Percentiles rank a stretch among this genome's conserved stretches.
Conservation (phyloP, 2,329 filamentous ascomycete species). For the Hypoxylon sp. region DNA sequence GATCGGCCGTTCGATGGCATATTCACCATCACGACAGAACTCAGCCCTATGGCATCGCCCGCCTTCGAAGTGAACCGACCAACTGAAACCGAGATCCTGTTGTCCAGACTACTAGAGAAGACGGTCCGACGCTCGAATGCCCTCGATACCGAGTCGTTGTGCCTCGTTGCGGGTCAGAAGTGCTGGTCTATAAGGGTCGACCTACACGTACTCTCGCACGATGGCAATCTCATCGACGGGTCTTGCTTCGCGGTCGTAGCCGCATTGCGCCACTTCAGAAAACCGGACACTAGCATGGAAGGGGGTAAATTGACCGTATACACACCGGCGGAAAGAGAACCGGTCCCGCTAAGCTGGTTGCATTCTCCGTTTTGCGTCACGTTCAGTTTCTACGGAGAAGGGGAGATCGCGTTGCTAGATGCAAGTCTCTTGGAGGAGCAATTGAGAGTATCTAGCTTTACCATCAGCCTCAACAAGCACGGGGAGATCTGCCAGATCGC, state of each 20-base stretch:
- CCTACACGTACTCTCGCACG: conserved; percentile 89
- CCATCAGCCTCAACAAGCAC: conserved; percentile 87
- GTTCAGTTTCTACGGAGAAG: conserved; percentile 84
- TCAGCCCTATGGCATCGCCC: conserved; percentile 91
- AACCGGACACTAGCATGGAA: conserved; percentile 88
- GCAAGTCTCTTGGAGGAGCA: conserved; percentile 81
- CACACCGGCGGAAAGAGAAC: conserved; percentile 85
- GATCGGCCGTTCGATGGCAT: conserved; percentile 96
- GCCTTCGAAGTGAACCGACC: conserved; percentile 68
- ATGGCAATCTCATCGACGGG: conserved; percentile 89
- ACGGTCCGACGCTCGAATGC: conserved; percentile 92
- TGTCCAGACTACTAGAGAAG: conserved; percentile 92
- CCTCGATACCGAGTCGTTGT: conserved; percentile 94
- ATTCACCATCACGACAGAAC: conserved; percentile 91
- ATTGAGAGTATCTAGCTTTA: conserved; percentile 77
- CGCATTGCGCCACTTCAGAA: conserved; percentile 88
- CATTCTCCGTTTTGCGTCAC: conserved; percentile 93
- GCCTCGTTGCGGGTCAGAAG: conserved; percentile 89
- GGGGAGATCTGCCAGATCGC: conserved; percentile 92
- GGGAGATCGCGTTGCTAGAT: conserved; percentile 78
- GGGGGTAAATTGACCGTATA: conserved; percentile 88
- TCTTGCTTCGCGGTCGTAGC: conserved; percentile 89
- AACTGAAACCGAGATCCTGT: conserved; percentile 75
- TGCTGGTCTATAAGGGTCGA: conserved; percentile 93
- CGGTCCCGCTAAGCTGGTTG: conserved; percentile 88